phyloP scores from a whole-genome alignment of 768 basidiomycete species.

The Auriscalpium microsporum region DNA sequence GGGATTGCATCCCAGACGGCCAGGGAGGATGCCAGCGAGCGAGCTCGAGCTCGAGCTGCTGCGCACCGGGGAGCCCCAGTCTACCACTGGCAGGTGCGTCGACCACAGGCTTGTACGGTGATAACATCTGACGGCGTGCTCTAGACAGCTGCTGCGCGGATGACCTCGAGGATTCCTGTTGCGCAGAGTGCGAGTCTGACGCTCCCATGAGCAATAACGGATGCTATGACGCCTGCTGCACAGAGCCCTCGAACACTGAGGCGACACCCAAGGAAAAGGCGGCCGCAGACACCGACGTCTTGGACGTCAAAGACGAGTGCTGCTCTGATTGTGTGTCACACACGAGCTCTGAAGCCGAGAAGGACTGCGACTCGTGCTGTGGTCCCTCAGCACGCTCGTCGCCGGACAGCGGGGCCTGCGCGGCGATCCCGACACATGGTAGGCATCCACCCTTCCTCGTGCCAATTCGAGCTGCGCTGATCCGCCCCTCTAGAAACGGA shows the following conservation, averaged over 20 bases:
- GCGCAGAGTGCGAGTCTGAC: too few species aligned
- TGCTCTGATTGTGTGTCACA: neutral
- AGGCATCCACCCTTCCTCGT: neutral
- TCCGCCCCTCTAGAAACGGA: neutral
- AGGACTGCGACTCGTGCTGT: neutral
- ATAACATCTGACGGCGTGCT: neutral
- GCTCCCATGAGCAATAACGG: too few species aligned
- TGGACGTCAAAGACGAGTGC: neutral
- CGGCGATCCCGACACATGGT: neutral
- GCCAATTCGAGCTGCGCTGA: neutral
- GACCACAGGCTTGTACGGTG: neutral
- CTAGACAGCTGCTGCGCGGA: neutral
- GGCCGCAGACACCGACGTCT: neutral
- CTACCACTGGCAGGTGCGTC: neutral
- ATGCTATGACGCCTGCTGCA: neutral
- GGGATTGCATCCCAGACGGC: constrained; percentile 7
- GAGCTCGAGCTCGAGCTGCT: neutral
- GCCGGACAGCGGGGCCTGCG: too few species aligned
- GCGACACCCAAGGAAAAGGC: too few species aligned
- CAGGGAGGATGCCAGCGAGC: constrained; percentile 6
- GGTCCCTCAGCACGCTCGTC: neutral
- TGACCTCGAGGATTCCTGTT: neutral
- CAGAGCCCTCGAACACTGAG: neutral
- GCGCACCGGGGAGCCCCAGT: neutral
- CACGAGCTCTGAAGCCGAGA: neutral